phyloP scores from a whole-genome alignment of 306 rosid species.

The Quercus berberidifolia region DNA sequence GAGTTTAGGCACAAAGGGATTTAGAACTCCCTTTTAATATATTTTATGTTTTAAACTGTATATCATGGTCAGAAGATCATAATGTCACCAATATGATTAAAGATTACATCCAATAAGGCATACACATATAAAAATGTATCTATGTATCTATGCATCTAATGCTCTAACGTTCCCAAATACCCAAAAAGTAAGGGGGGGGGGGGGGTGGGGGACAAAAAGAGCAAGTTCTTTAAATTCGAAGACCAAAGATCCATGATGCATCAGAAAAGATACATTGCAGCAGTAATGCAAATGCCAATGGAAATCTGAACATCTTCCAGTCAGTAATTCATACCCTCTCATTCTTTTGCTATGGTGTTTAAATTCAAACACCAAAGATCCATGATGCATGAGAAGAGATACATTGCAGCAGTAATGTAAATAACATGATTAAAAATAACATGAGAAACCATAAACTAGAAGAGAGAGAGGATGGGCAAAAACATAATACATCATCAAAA shows the following conservation, averaged over 20 bases:
- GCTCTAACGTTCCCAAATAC: not conserved
- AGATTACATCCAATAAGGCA: not conserved
- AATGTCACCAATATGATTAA: not conserved
- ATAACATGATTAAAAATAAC: not conserved
- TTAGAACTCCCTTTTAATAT: not conserved
- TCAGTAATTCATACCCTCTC: not conserved
- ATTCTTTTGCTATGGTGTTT: not conserved
- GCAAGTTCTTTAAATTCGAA: not conserved
- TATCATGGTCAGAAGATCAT: not conserved
- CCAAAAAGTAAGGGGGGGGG: not conserved
- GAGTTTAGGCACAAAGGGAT: not conserved
- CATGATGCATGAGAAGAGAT: not conserved
- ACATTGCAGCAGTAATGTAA: not conserved
- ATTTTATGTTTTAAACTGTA: not conserved
- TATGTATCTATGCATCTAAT: not conserved
- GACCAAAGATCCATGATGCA: not conserved
- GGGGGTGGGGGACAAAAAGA: too few species aligned
- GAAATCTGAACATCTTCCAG: constrained; percentile 1
- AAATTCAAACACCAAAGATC: not conserved
- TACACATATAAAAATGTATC: not conserved
- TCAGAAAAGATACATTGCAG: not conserved
- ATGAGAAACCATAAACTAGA: not conserved
- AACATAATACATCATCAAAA: not conserved
- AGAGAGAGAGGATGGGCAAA: constrained; percentile 2
- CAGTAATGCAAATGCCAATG: not conserved